Percentiles rank a stretch among this genome's conserved stretches.
Evolutionary conservation across 2,329 filamentous ascomycete genomes (phyloP).

Genomic region (Verticillium dahliae): DNA sequence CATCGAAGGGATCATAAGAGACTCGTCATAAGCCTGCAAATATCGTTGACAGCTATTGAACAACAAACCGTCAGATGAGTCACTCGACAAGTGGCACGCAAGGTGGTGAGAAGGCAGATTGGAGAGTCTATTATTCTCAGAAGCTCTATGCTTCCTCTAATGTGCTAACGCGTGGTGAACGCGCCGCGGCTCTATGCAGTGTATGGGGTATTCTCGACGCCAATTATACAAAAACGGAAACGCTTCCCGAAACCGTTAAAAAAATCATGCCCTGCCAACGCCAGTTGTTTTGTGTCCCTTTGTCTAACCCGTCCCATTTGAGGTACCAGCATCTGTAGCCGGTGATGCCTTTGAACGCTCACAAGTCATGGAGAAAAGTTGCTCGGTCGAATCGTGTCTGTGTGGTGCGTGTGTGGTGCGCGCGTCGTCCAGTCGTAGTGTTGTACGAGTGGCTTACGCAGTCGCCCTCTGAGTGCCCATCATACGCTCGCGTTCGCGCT

Average conservation of each 20-base stretch:
- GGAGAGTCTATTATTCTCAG: background rate
- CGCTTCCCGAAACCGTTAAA: background rate
- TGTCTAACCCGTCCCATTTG: background rate
- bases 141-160: background rate
- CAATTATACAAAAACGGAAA: background rate
- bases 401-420: background rate
- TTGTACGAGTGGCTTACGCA: background rate
- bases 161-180: background rate
- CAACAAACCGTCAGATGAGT: too few species aligned
- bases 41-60: too few species aligned
- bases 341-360: background rate
- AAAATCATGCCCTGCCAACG: background rate
- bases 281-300: background rate
- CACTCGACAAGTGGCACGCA: too few species aligned
- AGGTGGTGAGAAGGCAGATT: background rate
- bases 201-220: background rate
- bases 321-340: background rate
- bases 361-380: background rate
- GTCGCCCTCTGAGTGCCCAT: conserved; percentile 7
- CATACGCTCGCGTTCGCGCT: conserved; percentile 56
- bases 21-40: too few species aligned
- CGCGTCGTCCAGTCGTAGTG: background rate
- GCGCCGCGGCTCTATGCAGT: background rate
- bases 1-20: too few species aligned
- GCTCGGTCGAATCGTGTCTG: background rate